Percentiles rank a stretch among this genome's conserved stretches.
These are phyloP conservation scores for Bretziella fagacearum DNA, from an alignment of 2,329 filamentous ascomycete species.

Conservation along the genomic window DNA sequence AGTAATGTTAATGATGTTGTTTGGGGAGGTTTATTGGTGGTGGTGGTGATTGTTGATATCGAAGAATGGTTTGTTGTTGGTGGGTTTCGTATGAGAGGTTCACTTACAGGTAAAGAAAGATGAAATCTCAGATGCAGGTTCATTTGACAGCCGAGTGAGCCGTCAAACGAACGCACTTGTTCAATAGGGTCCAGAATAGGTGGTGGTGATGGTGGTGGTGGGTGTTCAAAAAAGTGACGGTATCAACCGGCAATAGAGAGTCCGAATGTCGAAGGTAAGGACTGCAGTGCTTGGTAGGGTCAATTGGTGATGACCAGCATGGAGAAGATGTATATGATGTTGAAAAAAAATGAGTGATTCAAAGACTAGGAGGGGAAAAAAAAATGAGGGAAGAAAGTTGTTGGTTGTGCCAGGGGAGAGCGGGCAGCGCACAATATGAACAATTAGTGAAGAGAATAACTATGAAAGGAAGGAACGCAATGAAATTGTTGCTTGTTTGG, in stretches of 20 bases:
- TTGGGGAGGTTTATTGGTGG: constrained; percentile 20
- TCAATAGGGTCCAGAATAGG: constrained; percentile 8
- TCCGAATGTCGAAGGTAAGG: constrained; percentile 1
- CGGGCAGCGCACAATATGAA: constrained; percentile 5
- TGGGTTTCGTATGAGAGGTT: constrained; percentile 12
- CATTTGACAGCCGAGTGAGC: constrained; percentile 77
- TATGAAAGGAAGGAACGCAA: not conserved
- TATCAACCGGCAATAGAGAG: constrained; percentile 3
- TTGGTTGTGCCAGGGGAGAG: constrained; percentile 1
- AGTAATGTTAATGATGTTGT: constrained; percentile 15
- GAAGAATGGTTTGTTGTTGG: not conserved
- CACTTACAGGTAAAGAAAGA: constrained; percentile 32
- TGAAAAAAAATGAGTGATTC: constrained; percentile 10
- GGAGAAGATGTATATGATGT: constrained; percentile 15
- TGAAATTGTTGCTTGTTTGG: not conserved
- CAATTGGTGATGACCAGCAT: constrained; percentile 7
- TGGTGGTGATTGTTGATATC: not conserved
- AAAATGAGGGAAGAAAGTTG: constrained; percentile 16
- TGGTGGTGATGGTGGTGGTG: not conserved
- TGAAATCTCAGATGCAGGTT: constrained; percentile 68
- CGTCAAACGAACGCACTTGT: constrained; percentile 83
- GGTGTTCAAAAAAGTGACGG: constrained; percentile 16
- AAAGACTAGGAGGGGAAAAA: constrained; percentile 14
- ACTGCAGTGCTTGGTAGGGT: not conserved
- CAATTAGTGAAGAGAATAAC: not conserved